Evolutionary conservation across 2,329 filamentous ascomycete species (phyloP).

Genomic region (Calonectria naviculata): DNA sequence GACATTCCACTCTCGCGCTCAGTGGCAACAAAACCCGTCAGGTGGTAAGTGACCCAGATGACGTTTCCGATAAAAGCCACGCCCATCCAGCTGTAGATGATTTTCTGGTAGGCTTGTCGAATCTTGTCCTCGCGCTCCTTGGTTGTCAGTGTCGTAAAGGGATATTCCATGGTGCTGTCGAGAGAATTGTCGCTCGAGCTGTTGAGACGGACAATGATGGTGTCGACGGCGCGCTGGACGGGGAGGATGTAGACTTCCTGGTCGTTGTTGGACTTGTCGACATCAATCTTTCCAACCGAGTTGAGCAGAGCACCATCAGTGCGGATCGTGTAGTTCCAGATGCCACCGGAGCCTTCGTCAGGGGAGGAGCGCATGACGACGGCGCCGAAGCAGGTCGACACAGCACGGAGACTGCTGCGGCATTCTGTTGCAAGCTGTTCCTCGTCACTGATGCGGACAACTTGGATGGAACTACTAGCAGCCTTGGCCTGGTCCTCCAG

Average conservation of each 20-base stretch:
- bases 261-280: constrained; percentile 75
- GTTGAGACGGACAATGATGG: constrained; percentile 71
- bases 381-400: constrained; percentile 78
- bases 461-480: constrained; percentile 64
- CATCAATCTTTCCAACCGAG: constrained; percentile 71
- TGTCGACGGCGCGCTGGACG: constrained; percentile 82
- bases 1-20: constrained; percentile 91
- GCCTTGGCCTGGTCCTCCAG: constrained; percentile 68
- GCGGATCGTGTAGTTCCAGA: constrained; percentile 90
- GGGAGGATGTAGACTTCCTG: constrained; percentile 83
- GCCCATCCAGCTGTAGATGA: constrained; percentile 80
- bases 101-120: constrained; percentile 74
- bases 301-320: constrained; percentile 74
- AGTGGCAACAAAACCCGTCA: constrained; percentile 86
- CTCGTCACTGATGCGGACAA: constrained; percentile 65
- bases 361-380: constrained; percentile 82
- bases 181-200: constrained; percentile 53
- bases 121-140: constrained; percentile 75
- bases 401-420: constrained; percentile 71
- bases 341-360: constrained; percentile 69
- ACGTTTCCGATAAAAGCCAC: constrained; percentile 84
- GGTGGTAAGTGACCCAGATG: constrained; percentile 86
- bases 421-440: constrained; percentile 72
- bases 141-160: constrained; percentile 79
- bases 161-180: constrained; percentile 69